These are phyloP conservation scores for Aspergillus melleus DNA, from an alignment of 2,329 filamentous ascomycete genomes.

Conservation along the genomic window DNA sequence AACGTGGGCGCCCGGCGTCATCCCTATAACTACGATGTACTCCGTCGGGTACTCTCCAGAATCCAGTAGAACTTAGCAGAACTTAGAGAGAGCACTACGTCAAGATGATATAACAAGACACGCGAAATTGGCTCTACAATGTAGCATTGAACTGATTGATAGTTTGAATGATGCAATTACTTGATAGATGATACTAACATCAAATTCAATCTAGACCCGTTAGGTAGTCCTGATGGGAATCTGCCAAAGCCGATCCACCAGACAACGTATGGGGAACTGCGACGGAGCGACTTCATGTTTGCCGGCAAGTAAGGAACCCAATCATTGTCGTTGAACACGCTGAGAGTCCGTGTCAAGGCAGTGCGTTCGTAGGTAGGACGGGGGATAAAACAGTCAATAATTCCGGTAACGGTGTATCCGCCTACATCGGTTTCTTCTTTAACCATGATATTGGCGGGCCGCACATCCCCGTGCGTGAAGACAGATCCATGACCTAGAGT, in stretches of 20 bases:
- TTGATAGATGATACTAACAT: too few species aligned
- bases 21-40: too few species aligned
- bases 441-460: conserved; percentile 28
- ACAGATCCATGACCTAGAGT: conserved; percentile 16
- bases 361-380: conserved; percentile 30
- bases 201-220: too few species aligned
- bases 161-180: too few species aligned
- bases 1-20: too few species aligned
- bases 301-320: conserved; percentile 31
- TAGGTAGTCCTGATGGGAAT: conserved; percentile 16
- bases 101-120: too few species aligned
- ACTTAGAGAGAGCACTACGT: too few species aligned
- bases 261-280: conserved; percentile 20
- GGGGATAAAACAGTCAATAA: conserved; percentile 31
- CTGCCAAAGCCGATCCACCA: conserved; percentile 22
- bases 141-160: too few species aligned
- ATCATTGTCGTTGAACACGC: conserved; percentile 24
- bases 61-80: too few species aligned
- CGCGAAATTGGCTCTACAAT: too few species aligned
- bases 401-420: conserved; percentile 23
- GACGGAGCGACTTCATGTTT: conserved; percentile 26
- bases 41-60: too few species aligned
- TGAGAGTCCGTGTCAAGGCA: conserved; percentile 16
- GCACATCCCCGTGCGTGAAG: conserved; percentile 31
- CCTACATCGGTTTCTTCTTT: conserved; percentile 10